Base-by-base conservation (phyloP, 2,329 filamentous ascomycete genomes). In the Rhinocladiella similis region DNA sequence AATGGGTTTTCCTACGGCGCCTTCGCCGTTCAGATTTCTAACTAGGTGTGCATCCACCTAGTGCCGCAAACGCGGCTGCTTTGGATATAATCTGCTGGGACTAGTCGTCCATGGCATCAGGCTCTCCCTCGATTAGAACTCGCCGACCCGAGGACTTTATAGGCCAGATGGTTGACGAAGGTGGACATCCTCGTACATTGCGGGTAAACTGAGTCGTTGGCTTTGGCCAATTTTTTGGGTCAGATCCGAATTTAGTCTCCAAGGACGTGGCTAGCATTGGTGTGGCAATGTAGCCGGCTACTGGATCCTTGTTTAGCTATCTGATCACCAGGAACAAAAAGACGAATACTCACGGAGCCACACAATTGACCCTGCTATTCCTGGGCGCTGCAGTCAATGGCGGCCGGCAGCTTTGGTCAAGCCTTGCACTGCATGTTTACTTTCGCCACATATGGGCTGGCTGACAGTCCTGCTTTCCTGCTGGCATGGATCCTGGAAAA, bases 401-500 rank as follows among this genome's bases (percentile, higher is more conserved):
- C n/a, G n/a, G n/a, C n/a, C n/a, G n/a, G n/a, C n/a, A n/a, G n/a
- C n/a, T n/a, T n/a, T n/a, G n/a, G n/a, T n/a, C n/a, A n/a, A n/a
- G n/a, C n/a, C n/a, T n/a, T n/a, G n/a, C n/a, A n/a, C n/a, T n/a
- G n/a, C n/a, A n/a, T n/a, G n/a, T n/a, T n/a, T n/a, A n/a, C n/a
- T n/a, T n/a, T n/a, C n/a, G n/a, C n/a, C n/a, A n/a, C 85, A 0
- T 89, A 89, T 64, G 83, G 77, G 0, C 75, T 92, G 2, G 77
- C 82, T 0, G 88, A 91, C 67, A 86, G 81, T 6, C 89, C 89
- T 0, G 81, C 89, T 0, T 87, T 81, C 0, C 72, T 91, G 3
- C 75, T 93, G 1, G 83, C 87, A 0, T 93, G 89, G 89, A 85
- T 92, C 22, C 88, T 88, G 62, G 90, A 93, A 71, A 93, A 93